Conservation (phyloP, 805 yeast genomes). For the Gaillardinia entomophila region DNA sequence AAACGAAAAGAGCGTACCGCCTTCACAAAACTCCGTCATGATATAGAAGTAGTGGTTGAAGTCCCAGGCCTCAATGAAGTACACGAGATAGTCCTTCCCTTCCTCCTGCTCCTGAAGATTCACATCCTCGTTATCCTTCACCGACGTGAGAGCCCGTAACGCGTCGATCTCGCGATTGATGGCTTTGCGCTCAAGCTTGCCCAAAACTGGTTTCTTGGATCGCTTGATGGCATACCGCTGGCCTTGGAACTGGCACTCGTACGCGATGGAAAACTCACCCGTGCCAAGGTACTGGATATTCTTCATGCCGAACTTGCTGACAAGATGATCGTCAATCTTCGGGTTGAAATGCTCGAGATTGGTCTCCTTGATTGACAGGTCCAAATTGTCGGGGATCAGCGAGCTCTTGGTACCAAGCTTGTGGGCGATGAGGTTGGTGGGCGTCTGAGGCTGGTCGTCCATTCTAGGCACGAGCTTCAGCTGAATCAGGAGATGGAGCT, state of each 20-base stretch:
- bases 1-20: conserved; percentile 82
- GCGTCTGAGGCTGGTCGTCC: conserved; percentile 9
- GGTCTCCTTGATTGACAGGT: background rate
- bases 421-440: conserved; percentile 7
- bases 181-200: conserved; percentile 50
- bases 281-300: conserved; percentile 69
- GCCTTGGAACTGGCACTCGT: conserved; percentile 64
- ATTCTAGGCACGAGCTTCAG: background rate
- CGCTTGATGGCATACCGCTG: conserved; percentile 83
- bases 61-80: conserved; percentile 84
- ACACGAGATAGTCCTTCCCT: conserved; percentile 73
- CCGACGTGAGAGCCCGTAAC: conserved; percentile 38
- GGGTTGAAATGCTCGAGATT: background rate
- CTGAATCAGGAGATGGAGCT: background rate
- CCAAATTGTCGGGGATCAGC: background rate
- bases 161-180: conserved; percentile 75
- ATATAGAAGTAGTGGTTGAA: conserved; percentile 70
- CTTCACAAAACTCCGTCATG: conserved; percentile 93
- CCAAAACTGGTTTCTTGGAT: conserved; percentile 57
- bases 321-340: conserved; percentile 38
- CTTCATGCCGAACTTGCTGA: conserved; percentile 42
- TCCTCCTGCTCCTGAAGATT: conserved; percentile 41
- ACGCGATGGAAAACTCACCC: conserved; percentile 90
- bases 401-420: conserved; percentile 1
- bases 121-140: conserved; percentile 27